Evolutionary conservation across 441 rosid species (phyloP), one percentile per base, ranked within the genome.

Genomic region (Pelargonium citronellum): DNA sequence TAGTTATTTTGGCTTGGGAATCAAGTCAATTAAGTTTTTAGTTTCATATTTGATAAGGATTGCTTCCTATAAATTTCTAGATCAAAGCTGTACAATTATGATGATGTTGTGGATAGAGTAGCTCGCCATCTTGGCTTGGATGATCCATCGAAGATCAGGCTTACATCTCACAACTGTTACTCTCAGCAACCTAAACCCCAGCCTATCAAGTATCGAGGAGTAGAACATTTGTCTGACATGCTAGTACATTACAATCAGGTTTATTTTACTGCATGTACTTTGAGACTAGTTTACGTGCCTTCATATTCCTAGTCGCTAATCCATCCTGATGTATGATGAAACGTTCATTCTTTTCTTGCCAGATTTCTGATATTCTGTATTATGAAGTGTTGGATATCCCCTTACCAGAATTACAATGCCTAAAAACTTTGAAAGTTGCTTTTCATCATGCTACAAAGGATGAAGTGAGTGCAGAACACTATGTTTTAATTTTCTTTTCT

Each of bases 101-200:
- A 95, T 78, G 97, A 89, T 58, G 97, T 92, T 70, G 97, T 87
- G 70, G 92, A 86, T 78, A 86, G 87, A 79, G 89, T 94, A 67
- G 99, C 99, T 78, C 78, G 71, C 37, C 89, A 85, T 79, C 83
- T 90, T 87, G 90, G 87, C 68, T 84, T 90, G 80, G 92, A 87
- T 57, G 97, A 95, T 80, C 87, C 98, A 69, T 86, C 95, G 34
- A 95, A 92, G 82, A 81, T 95, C 73, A 85, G 98, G 81, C 87
- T 95, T 55, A 95, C 97, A 51, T 81, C 98, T 83, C 97, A 92
- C 85, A 95, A 92, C 81, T 95, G 95, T 86, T 88, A 95, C 82
- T 90, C 99, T 75, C 98, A 89, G 85, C 97, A 90, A 79, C 98
- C 99, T 64, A 92, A 95, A 79, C 97, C 99, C 19, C 95, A 88